Conservation (phyloP, 306 rosid species). For the Cercis canadensis region DNA sequence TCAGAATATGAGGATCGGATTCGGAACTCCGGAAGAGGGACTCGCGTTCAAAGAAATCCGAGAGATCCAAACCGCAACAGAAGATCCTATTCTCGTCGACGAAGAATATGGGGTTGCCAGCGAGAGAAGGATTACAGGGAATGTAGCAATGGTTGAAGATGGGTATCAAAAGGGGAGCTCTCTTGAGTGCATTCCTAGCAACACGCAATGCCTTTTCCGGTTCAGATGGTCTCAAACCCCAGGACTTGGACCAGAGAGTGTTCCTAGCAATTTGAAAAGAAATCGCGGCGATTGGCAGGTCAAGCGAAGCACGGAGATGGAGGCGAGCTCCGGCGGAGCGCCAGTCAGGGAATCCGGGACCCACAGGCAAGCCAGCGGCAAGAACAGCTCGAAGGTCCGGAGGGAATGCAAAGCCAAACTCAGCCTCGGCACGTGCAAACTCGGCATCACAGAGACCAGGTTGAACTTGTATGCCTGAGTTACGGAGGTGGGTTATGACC, state of each 20-base stretch:
- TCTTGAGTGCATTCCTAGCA: constrained; percentile 82
- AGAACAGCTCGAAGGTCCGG: constrained; percentile 94
- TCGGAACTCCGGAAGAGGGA: constrained; percentile 66
- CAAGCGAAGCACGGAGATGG: constrained; percentile 82
- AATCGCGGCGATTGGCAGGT: constrained; percentile 94
- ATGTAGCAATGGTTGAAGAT: constrained; percentile 97
- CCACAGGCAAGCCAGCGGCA: constrained; percentile 85
- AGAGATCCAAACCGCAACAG: constrained; percentile 90
- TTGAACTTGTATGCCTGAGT: constrained; percentile 71
- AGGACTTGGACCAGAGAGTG: constrained; percentile 84
- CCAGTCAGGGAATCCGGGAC: constrained; percentile 97
- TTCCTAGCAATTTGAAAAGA: constrained; percentile 90
- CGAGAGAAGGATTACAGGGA: constrained; percentile 89
- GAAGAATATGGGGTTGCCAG: constrained; percentile 91
- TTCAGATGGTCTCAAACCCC: constrained; percentile 87
- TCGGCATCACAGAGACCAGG: constrained; percentile 77
- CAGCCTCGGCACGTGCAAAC: constrained; percentile 94
- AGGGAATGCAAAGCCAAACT: constrained; percentile 85
- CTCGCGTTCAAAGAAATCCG: constrained; percentile 89
- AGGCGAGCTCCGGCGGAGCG: constrained; percentile 76
- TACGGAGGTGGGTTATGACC: constrained; percentile 70
- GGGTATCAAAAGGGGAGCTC: constrained; percentile 93
- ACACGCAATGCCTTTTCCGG: constrained; percentile 82
- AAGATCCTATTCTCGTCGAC: constrained; percentile 92
- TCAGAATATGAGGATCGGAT: constrained; percentile 55